These are phyloP conservation scores for Hortaea sp. DNA, from an alignment of 2,329 filamentous ascomycete genomes.

Conservation along the genomic window DNA sequence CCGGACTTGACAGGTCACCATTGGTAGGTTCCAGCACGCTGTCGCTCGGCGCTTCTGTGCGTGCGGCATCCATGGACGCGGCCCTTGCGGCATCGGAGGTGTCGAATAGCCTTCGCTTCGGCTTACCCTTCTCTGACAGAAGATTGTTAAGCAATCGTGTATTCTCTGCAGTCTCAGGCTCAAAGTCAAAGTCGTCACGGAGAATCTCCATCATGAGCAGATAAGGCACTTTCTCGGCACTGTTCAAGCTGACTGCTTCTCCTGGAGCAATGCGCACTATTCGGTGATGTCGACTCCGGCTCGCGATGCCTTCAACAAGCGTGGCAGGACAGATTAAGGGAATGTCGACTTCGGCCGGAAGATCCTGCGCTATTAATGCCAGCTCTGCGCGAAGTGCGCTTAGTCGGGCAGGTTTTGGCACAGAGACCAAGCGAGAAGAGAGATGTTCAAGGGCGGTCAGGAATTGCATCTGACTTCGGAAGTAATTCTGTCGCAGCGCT, in stretches of 20 bases:
- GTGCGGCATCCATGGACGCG: conserved; percentile 31
- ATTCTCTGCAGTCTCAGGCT: conserved; percentile 65
- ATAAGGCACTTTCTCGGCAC: conserved; percentile 77
- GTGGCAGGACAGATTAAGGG: conserved; percentile 71
- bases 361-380: conserved; percentile 67
- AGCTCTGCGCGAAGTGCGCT: conserved; percentile 74
- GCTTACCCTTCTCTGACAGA: conserved; percentile 55
- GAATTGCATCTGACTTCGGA: conserved; percentile 71
- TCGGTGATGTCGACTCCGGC: conserved; percentile 67
- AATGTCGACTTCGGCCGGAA: conserved; percentile 76
- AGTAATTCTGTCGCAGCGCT: conserved; percentile 70
- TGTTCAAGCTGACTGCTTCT: conserved; percentile 76
- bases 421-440: conserved; percentile 71
- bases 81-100: conserved; percentile 52
- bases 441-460: conserved; percentile 72
- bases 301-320: conserved; percentile 60
- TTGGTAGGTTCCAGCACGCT: conserved; percentile 77
- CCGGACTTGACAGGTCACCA: conserved; percentile 67
- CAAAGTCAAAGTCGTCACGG: conserved; percentile 72
- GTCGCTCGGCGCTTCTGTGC: conserved; percentile 43
- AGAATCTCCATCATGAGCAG: conserved; percentile 76
- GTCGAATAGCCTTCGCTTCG: conserved; percentile 42
- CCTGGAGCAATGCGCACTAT: conserved; percentile 76
- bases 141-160: conserved; percentile 53
- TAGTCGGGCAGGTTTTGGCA: conserved; percentile 70